Evolutionary conservation across 345 rosid genomes (phyloP).

Genomic region (Camelina laxa): DNA sequence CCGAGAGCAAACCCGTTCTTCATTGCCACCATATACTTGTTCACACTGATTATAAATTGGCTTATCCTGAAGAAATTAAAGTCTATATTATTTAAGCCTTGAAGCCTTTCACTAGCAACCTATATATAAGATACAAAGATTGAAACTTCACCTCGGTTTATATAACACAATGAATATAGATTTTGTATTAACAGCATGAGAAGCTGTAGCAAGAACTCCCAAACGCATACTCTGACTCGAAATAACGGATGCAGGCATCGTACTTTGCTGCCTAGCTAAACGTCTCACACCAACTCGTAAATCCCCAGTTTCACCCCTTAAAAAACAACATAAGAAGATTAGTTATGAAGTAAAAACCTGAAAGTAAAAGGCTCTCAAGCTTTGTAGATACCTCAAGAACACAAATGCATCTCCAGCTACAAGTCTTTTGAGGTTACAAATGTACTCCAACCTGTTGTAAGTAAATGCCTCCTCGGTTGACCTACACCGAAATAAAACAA

Average conservation of each 20-base stretch:
- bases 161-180: constrained; percentile 72
- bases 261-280: constrained; percentile 54
- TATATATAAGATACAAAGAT: background rate
- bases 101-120: background rate
- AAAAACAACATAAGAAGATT: constrained; percentile 23
- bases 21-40: constrained; percentile 61
- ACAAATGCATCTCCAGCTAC: constrained; percentile 80
- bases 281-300: constrained; percentile 72
- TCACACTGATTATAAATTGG: constrained; percentile 64
- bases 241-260: constrained; percentile 69
- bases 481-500: constrained; percentile 44
- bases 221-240: constrained; percentile 86
- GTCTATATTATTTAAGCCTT: background rate
- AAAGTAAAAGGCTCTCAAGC: background rate
- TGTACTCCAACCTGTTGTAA: constrained; percentile 85
- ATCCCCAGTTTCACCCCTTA: constrained; percentile 62
- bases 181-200: constrained; percentile 65
- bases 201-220: constrained; percentile 85
- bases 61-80: constrained; percentile 55
- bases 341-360: constrained; percentile 3
- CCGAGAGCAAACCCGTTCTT: constrained; percentile 56
- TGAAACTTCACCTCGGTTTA: constrained; percentile 65
- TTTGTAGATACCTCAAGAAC: constrained; percentile 60
- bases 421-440: constrained; percentile 71
- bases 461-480: constrained; percentile 80